Evolutionary conservation across 1,284 basidiomycete genomes (phyloP), one percentile per base, ranked within the genome.

Genomic region (Sparassis latifolia): DNA sequence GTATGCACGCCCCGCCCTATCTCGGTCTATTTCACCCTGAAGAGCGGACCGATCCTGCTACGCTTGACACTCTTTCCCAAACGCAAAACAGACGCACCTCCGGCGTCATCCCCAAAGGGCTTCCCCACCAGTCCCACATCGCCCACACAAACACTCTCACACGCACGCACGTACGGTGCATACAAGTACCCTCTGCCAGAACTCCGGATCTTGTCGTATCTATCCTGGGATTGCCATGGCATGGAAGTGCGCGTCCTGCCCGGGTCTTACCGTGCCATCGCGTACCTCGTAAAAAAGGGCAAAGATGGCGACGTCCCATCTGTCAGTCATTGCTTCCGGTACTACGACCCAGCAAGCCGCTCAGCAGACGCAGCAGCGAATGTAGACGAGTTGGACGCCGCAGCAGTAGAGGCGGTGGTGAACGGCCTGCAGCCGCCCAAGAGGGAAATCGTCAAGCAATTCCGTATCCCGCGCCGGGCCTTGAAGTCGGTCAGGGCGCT

Each of bases 231-330:
- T 7, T 41, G 30, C 10, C 45, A 42, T 37, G 42, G 43, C 42
- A 55, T 45, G 31, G 33, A 48, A 43, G 51, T 61, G 38, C 58
- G 59, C 46, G 68, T 80, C 39, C 63, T 82, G 4, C 69, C 78
- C 2, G 81, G 79, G 0, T 67, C 68, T 10, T 67, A 67, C 45
- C 75, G 78, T 27, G 71, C 78, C 32, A 61, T 83, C n/a, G 54
- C 80, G 28, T 79, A 74, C 57, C 70, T 69, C 38, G 66, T 71
- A 4, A 48, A 53, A 1, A 45, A 42, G 48, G 47, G 50, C 43
- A 54, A 55, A 41, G 49, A 53, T 42, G 28, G 44, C 9, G 49
- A 50, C 20, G 43, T 47, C 20, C 54, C 57, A 9, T 33, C 35
- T 5, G 42, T 58, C 27, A n/a, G 44, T 10, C 31, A 41, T 33